Base-by-base conservation (phyloP, 208 protist genomes). In the Angomonas ambiguus region DNA sequence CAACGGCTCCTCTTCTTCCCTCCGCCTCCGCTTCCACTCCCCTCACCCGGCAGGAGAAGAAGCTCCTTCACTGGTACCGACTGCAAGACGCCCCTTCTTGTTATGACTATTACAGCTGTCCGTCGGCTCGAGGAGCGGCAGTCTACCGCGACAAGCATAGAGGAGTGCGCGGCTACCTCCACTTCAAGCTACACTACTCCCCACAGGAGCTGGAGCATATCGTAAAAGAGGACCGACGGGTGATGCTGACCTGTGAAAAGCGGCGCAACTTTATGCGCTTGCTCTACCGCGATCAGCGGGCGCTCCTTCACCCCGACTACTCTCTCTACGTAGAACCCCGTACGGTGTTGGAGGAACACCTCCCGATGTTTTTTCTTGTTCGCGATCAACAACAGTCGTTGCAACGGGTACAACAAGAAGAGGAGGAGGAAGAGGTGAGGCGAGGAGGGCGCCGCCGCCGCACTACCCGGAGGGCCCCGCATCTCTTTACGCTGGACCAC, bases 161-260 rank as follows among this genome's bases (percentile, higher is more conserved):
- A 8, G 49, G 49, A 11, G 49, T 56, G 6, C 8, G n/a, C 6
- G n/a, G 22, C n/a, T 56, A 56, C n/a, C n/a, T 56, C 6, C 49
- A 27, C n/a, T 24, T 30, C 49, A 56, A 56, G 49, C 18, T 56
- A 24, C 49, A 33, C 22, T 56, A 66, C 62, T n/a, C n/a, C 6
- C n/a, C 2, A 2, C 10, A 31, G 2, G 20, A 66, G 25, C 6
- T 66, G 25, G 20, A 56, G 62, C 41, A 25, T 0, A 4, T 66
- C n/a, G 45, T 56, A 48, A 32, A 41, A 48, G 42, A 66, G 48
- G 42, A 66, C 48, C 34, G 62, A 16, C 62, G 62, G 18, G 20
- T 48, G 13, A 2, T 28, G 16, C 38, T 66, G 42, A 38, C 62
- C 27, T 18, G 33, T 30, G 62, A 66, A 48, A 41, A 48, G 27